A percentile compares a stretch with the other conserved stretches of the same genome.
Conservation (phyloP, 176 grass and related monocot genomes). For the Rhynchospora pubera region DNA sequence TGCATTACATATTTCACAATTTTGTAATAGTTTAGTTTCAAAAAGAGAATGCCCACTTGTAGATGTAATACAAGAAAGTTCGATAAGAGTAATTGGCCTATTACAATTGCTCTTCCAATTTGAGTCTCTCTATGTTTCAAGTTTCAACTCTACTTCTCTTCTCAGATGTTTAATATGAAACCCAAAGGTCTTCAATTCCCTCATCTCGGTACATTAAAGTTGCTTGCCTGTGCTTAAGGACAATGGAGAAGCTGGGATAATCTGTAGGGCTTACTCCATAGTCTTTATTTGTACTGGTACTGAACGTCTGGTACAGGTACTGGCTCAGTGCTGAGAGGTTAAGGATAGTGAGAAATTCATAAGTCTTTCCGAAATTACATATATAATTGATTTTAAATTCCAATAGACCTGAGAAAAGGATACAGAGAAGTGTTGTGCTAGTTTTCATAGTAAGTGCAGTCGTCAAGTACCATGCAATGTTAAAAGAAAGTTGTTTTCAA, state of each 20-base stretch:
- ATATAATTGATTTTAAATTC: neutral
- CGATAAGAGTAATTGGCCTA: neutral
- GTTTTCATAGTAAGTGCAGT: neutral
- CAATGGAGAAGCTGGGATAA: neutral
- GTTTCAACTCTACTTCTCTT: neutral
- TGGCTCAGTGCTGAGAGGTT: neutral
- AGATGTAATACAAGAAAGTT: constrained; percentile 22
- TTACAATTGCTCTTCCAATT: constrained; percentile 6
- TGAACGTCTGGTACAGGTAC: neutral
- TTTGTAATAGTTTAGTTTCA: constrained; percentile 22
- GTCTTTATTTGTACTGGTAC: neutral
- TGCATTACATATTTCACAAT: constrained; percentile 1
- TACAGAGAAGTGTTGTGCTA: neutral
- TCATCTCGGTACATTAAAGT: neutral
- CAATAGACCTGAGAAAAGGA: neutral
- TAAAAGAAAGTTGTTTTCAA: neutral
- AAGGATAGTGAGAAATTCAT: neutral
- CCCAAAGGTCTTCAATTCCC: neutral
- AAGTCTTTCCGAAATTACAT: neutral
- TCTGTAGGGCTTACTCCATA: neutral
- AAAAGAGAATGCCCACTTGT: constrained; percentile 11
- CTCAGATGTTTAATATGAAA: neutral
- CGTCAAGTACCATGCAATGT: neutral
- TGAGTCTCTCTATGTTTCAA: constrained; percentile 6
- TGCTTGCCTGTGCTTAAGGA: neutral